Evolutionary conservation across 306 rosid species (phyloP).

Genomic region (Benincasa hispida): DNA sequence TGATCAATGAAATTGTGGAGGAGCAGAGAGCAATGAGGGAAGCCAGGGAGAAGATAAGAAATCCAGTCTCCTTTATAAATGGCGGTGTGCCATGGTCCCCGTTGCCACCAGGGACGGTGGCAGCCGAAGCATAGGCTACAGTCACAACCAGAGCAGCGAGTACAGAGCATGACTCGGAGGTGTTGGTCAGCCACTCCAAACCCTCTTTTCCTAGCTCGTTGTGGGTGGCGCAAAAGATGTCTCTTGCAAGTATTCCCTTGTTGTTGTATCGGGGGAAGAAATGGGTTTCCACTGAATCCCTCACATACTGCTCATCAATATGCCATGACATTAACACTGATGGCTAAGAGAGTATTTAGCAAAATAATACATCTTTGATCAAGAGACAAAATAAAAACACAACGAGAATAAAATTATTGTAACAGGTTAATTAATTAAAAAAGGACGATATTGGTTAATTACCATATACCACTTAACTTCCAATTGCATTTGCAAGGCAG

Average conservation of each 20-base stretch:
- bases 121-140: conserved; percentile 23
- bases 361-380: too few species aligned
- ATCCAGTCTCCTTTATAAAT: not conserved
- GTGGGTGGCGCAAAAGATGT: conserved; percentile 17
- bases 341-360: too few species aligned
- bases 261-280: conserved; percentile 6
- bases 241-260: not conserved
- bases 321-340: too few species aligned
- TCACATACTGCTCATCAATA: conserved; percentile 14
- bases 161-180: conserved; percentile 27
- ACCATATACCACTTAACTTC: conserved; percentile 39
- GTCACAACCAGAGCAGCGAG: conserved; percentile 24
- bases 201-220: not conserved
- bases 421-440: too few species aligned
- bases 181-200: conserved; percentile 15
- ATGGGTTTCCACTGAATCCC: conserved; percentile 11
- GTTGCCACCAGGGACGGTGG: not conserved
- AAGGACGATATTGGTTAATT: too few species aligned
- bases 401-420: too few species aligned
- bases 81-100: not conserved
- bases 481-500: conserved; percentile 55
- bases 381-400: too few species aligned
- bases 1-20: conserved; percentile 32
- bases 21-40: conserved; percentile 28
- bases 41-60: conserved; percentile 20